Base-by-base conservation (phyloP, 257 asterid species). In the Solanum ossicruentum region DNA sequence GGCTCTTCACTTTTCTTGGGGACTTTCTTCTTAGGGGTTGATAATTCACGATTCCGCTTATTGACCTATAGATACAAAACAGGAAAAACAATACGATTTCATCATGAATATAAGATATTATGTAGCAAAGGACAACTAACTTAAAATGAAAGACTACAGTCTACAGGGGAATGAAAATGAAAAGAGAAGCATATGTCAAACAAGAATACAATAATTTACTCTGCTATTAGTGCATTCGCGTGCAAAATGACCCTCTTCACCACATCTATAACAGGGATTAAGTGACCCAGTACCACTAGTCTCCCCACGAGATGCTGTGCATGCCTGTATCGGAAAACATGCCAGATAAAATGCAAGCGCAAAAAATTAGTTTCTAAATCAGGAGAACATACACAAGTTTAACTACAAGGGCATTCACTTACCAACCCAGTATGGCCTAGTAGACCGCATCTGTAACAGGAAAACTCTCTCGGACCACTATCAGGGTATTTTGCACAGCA, bases 391-490 rank as follows among this genome's bases (percentile, higher is more conserved):
- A 51, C 17, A 51, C 63, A 77, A 26, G 10, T 49, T 49, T 15
- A 10, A 51, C 47, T 77, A 4, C 26, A 77, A 23, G 82, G 60
- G 47, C 63, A 51, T 77, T 26, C 21, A 93, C 98, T 93, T 85
- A 96, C 99, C 97, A 91, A 85, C 86, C 98, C 98, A 87, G 95
- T 95, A 90, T 96, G 99, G 84, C 99, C 99, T 4, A 90, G 85
- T 69, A 85, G 90, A 84, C 99, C 99, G 87, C 99, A 96, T 89
- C 93, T 90, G 89, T 95, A 96, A 86, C 98, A 96, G 79, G 99
- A 91, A 87, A 91, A 83, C 63, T 85, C 93, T 83, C 88, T 89
- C 49, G 92, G 94, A 80, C 93, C 88, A 83, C 87, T 83, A 86
- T 90, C 93, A 20, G 87, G 84, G 86, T 89, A 89, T 81, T 90